Percentiles rank a stretch among this genome's conserved stretches.
phyloP scores from a whole-genome alignment of 106 monocot species.

The Narthecium ossifragum region DNA sequence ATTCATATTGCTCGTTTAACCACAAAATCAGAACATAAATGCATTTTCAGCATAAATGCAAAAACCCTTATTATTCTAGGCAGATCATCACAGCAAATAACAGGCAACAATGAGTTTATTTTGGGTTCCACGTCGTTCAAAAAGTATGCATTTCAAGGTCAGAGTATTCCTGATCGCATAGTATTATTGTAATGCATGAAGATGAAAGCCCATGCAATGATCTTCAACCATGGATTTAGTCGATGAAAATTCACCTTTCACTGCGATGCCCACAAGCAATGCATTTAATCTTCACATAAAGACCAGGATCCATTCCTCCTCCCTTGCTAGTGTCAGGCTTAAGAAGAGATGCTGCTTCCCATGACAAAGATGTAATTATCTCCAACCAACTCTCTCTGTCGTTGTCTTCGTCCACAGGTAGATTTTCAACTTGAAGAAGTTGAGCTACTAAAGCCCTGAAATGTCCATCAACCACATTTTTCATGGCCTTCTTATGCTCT shows the following conservation, averaged over 20 bases:
- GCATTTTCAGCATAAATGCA: too few relatives aligned
- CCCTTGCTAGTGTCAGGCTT: constrained; percentile 79
- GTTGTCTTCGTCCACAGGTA: constrained; percentile 52
- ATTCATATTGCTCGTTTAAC: neutral
- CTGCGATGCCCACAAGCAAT: constrained; percentile 70
- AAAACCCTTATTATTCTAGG: too few relatives aligned
- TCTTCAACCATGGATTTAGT: too few relatives aligned
- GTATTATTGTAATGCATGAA: too few relatives aligned
- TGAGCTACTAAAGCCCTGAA: constrained; percentile 83
- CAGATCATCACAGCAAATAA: too few relatives aligned
- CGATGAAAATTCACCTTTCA: constrained; percentile 66
- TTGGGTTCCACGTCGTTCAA: too few relatives aligned
- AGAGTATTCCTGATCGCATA: too few relatives aligned
- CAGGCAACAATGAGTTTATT: too few relatives aligned
- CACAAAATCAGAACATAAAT: neutral
- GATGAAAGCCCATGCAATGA: too few relatives aligned
- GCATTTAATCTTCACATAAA: constrained; percentile 88
- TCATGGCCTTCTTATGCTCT: constrained; percentile 66
- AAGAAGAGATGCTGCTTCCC: constrained; percentile 86
- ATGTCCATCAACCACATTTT: constrained; percentile 79
- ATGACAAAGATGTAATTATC: constrained; percentile 77
- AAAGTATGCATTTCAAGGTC: too few relatives aligned
- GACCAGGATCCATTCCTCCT: constrained; percentile 90
- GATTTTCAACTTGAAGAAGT: constrained; percentile 77
- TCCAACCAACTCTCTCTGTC: constrained; percentile 80